Base-by-base conservation (phyloP, 345 rosid genomes). In the Brassica rapa region DNA sequence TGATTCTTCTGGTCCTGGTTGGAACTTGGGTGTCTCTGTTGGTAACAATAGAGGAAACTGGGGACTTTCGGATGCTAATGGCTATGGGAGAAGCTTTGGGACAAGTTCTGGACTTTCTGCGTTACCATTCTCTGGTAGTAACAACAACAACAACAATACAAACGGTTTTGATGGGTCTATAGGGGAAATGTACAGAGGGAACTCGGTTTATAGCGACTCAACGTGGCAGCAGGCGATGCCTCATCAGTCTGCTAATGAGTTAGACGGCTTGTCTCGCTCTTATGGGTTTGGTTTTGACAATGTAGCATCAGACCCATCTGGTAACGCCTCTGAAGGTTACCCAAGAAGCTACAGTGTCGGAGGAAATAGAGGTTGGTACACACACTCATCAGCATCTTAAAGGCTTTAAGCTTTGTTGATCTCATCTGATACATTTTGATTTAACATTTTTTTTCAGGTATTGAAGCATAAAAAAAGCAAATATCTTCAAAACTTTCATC, bases 21-120 rank as follows among this genome's bases (percentile, higher is more conserved):
- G 89, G 76, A 88, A 74, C 77, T 86, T 87, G 67, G 87, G 89
- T 62, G 85, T 71, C 72, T 85, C 90, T 10, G 80, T 76, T 68
- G 97, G 91, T 80, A 89, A 86, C 78, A 87, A 77, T 51, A 91
- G 91, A 76, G 85, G 72, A 3, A 88, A 87, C 61, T 94, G 97
- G 98, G 87, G 83, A 70, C 83, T 85, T 63, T 33, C 66, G 24
- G 77, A 76, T 59, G 71, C 16, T 57, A 76, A 66, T 71, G 77
- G 90, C 5, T 81, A 85, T 61, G 87, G 87, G 41, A 84, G 96
- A 81, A 88, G 73, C 83, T 82, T 53, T 69, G 84, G 86, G 70
- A 37, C 80, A 9, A 66, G 83, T 66, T 82, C 82, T 56, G 91
- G 82, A 68, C 85, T 83, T 25, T 51, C 83, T 8, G 59, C 53